These are phyloP conservation scores for Clitoria ternatea DNA, from an alignment of 306 rosid genomes.

Conservation along the genomic window DNA sequence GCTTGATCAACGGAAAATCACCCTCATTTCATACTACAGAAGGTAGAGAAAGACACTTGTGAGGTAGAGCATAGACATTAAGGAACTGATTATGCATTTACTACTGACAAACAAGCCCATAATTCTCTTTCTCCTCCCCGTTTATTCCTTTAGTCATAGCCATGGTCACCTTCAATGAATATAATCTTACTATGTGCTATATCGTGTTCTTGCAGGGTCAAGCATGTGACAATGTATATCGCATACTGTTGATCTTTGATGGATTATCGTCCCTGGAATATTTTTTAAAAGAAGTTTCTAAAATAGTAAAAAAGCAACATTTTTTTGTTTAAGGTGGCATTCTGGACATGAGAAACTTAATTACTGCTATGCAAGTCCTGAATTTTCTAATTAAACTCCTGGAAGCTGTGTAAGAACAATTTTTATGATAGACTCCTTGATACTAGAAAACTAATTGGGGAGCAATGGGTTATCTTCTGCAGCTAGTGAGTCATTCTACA, in stretches of 20 bases:
- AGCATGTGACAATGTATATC: constrained; percentile 22
- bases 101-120: not conserved
- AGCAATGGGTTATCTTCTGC: not conserved
- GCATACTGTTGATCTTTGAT: constrained; percentile 14
- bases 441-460: not conserved
- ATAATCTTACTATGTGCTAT: constrained; percentile 7
- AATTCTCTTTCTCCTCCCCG: not conserved
- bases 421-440: not conserved
- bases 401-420: constrained; percentile 2
- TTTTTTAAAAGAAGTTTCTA: constrained; percentile 10
- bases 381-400: constrained; percentile 3
- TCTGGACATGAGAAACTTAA: constrained; percentile 5
- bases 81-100: not conserved
- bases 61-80: not conserved
- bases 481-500: too few relatives aligned
- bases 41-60: not conserved
- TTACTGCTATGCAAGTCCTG: not conserved
- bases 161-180: not conserved
- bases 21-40: not conserved
- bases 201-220: constrained; percentile 30
- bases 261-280: constrained; percentile 12
- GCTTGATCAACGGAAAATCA: not conserved
- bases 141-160: not conserved
- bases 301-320: not conserved
- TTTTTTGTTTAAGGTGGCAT: constrained; percentile 7